A percentile compares a stretch with the other conserved stretches of the same genome.
These are phyloP conservation scores for Thamnidium elegans DNA, from an alignment of 192 early-diverging fungal species.

Conservation along the genomic window DNA sequence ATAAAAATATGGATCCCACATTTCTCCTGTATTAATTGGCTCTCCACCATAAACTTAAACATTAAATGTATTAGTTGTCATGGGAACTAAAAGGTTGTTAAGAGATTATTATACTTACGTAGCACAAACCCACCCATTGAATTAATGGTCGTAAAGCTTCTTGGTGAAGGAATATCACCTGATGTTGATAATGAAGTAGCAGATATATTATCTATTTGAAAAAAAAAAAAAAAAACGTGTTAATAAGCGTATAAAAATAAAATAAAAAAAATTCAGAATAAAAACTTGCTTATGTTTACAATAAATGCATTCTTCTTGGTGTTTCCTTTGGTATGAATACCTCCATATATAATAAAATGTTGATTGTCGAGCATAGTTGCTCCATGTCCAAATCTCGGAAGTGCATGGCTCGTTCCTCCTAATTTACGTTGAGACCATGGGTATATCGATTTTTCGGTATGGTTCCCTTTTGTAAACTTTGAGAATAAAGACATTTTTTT, in stretches of 20 bases:
- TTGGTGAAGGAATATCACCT: constrained; percentile 39
- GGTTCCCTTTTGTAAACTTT: constrained; percentile 18
- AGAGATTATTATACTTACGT: constrained; percentile 23
- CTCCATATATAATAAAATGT: constrained; percentile 21
- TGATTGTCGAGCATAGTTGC: constrained; percentile 11
- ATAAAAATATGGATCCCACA: constrained; percentile 34
- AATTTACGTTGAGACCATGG: constrained; percentile 29
- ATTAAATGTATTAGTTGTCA: not conserved
- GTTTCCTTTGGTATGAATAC: constrained; percentile 8
- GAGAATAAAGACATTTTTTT: constrained; percentile 23
- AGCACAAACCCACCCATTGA: constrained; percentile 41
- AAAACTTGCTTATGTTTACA: constrained; percentile 20
- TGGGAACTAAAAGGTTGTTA: not conserved
- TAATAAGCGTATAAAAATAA: not conserved
- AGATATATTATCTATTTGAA: constrained; percentile 11
- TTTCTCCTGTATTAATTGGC: constrained; percentile 26
- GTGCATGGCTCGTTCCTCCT: constrained; percentile 4
- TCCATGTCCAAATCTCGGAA: constrained; percentile 27
- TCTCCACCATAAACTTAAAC: constrained; percentile 38
- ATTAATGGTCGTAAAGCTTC: constrained; percentile 41
- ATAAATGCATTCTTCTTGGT: constrained; percentile 19
- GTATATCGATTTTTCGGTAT: constrained; percentile 17
- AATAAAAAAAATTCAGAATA: not conserved
- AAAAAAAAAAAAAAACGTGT: not conserved
- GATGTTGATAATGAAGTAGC: constrained; percentile 24